Conservation (phyloP, 2,329 filamentous ascomycete genomes). For the Hypoxylon sp. region DNA sequence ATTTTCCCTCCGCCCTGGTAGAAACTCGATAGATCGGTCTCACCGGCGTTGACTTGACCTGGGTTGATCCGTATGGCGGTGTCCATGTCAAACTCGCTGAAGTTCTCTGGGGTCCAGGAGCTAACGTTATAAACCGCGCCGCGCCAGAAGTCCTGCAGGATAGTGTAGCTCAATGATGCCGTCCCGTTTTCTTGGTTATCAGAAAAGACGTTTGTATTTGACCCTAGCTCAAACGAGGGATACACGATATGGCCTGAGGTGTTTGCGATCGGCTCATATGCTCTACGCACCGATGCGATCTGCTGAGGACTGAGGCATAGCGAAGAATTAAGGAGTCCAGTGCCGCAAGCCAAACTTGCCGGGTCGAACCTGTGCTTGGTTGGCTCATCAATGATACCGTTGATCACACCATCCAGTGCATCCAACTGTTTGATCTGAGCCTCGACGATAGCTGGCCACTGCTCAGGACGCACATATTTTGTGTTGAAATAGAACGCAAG, state of each 20-base stretch:
- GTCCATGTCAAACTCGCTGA: conserved; percentile 35
- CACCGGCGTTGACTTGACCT: conserved; percentile 31
- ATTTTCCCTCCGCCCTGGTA: conserved; percentile 33
- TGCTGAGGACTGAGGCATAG: conserved; percentile 34
- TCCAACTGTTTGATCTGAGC: conserved; percentile 58
- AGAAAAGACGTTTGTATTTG: conserved; percentile 36
- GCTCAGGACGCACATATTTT: conserved; percentile 53
- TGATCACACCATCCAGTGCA: conserved; percentile 54
- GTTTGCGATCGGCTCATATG: conserved; percentile 35
- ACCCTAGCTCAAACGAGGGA: conserved; percentile 36
- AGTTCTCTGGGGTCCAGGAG: conserved; percentile 32
- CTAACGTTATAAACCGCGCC: conserved; percentile 38
- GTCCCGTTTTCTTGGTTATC: conserved; percentile 37
- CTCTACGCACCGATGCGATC: conserved; percentile 33
- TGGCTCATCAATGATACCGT: conserved; percentile 57
- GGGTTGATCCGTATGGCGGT: conserved; percentile 32
- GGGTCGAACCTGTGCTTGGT: conserved; percentile 52
- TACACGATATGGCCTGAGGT: conserved; percentile 34
- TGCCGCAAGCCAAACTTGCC: conserved; percentile 27
- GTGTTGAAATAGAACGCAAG: no score
- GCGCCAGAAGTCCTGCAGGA: conserved; percentile 41
- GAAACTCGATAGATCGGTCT: conserved; percentile 32
- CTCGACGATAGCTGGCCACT: conserved; percentile 52
- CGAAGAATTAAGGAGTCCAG: conserved; percentile 30
- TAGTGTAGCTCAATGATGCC: conserved; percentile 35